phyloP scores from a whole-genome alignment of 2,329 filamentous ascomycete genomes.

The Aspergillus sp. region DNA sequence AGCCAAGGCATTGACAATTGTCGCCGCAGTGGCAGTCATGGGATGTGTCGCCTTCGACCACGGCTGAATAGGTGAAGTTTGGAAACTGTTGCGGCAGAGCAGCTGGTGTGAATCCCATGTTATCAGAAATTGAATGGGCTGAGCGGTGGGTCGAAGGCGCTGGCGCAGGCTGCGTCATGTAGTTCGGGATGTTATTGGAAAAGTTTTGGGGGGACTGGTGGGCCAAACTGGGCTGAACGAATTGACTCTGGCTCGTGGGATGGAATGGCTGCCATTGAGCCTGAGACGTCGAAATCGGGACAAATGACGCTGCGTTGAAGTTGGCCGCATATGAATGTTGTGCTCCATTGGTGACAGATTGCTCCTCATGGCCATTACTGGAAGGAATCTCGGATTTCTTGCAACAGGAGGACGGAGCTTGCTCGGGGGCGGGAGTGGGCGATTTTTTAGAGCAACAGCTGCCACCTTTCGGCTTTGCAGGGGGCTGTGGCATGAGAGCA shows the following conservation, averaged over 20 bases:
- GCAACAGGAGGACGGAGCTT: conserved; percentile 29
- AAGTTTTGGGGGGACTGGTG: conserved; percentile 13
- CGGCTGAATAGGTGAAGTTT: conserved; percentile 9
- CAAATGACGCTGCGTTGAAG: conserved; percentile 16
- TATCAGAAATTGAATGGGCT: conserved; percentile 12
- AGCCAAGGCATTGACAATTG: conserved; percentile 47
- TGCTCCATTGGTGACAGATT: not conserved
- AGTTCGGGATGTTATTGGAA: conserved; percentile 15
- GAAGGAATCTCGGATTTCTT: conserved; percentile 13
- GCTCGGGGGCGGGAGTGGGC: conserved; percentile 12
- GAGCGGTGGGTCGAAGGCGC: conserved; percentile 13
- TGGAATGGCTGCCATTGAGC: conserved; percentile 23
- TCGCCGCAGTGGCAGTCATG: conserved; percentile 45
- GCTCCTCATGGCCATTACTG: not conserved
- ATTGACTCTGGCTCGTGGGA: conserved; percentile 12
- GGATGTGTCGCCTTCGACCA: conserved; percentile 18
- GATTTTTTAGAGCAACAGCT: conserved; percentile 28
- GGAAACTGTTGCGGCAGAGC: conserved; percentile 14
- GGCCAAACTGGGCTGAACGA: conserved; percentile 8
- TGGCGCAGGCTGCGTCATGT: conserved; percentile 12
- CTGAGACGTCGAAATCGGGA: conserved; percentile 14
- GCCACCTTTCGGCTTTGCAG: conserved; percentile 1
- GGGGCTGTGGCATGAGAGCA: conserved; percentile 1
- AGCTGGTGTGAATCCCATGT: conserved; percentile 16
- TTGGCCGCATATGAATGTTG: conserved; percentile 7